Conservation (phyloP, 2,329 filamentous ascomycete genomes). For the Elsinoe necatrix region DNA sequence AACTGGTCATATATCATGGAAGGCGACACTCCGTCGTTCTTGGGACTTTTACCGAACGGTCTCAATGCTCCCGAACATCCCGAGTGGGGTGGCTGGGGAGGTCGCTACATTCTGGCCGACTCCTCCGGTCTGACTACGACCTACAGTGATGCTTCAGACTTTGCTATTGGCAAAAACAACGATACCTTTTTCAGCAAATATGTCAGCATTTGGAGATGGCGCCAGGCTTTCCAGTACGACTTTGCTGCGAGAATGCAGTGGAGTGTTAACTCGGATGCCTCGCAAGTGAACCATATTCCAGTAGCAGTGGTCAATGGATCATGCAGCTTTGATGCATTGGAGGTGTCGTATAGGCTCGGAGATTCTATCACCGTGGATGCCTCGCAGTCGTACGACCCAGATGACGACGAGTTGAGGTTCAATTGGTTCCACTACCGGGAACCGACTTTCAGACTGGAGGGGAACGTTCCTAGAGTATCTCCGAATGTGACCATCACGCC, state of each 20-base stretch:
- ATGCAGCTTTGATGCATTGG: conserved; percentile 31
- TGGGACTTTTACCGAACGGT: conserved; percentile 44
- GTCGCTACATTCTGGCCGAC: conserved; percentile 36
- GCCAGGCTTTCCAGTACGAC: conserved; percentile 44
- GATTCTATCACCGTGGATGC: conserved; percentile 38
- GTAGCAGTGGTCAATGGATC: conserved; percentile 38
- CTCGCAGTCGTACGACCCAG: conserved; percentile 40
- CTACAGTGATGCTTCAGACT: conserved; percentile 33
- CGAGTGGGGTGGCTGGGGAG: conserved; percentile 44
- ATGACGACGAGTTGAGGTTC: conserved; percentile 37
- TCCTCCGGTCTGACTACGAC: conserved; percentile 29
- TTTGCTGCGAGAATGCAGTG: conserved; percentile 43
- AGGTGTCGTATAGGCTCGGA: conserved; percentile 36
- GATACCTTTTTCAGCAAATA: conserved; percentile 35
- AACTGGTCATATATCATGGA: conserved; percentile 47
- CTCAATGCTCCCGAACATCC: conserved; percentile 40
- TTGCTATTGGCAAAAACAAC: conserved; percentile 29
- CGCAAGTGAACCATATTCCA: conserved; percentile 40
- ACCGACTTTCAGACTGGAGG: conserved; percentile 34
- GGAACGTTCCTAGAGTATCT: conserved; percentile 32
- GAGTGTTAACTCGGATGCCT: conserved; percentile 33
- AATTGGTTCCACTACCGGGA: conserved; percentile 45
- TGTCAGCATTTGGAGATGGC: conserved; percentile 48
- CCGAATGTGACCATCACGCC: conserved; percentile 28
- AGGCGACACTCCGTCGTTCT: conserved; percentile 45